These are phyloP conservation scores for Pezizomycotina sp. DNA, from an alignment of 2,329 filamentous ascomycete genomes.

Conservation along the genomic window DNA sequence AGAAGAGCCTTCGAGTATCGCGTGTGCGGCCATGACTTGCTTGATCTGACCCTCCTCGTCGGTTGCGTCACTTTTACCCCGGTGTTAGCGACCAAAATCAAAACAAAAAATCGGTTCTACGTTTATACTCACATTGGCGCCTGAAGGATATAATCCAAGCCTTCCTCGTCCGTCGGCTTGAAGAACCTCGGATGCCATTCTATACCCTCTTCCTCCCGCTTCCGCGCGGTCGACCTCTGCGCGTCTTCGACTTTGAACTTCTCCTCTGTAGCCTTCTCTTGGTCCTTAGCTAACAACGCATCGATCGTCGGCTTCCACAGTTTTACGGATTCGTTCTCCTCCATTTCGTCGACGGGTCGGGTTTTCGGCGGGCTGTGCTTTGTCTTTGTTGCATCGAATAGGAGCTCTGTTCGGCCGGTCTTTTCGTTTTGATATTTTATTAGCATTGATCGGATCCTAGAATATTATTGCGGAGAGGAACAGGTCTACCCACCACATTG, in stretches of 20 bases:
- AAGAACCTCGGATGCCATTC: constrained; percentile 86
- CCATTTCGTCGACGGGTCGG: constrained; percentile 70
- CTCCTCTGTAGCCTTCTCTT: constrained; percentile 77
- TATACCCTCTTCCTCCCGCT: constrained; percentile 56
- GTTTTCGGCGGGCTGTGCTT: constrained; percentile 58
- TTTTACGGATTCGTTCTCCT: constrained; percentile 73
- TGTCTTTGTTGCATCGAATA: constrained; percentile 71
- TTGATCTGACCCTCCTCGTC: constrained; percentile 54
- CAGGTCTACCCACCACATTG: constrained; percentile 42
- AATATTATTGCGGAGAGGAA: neutral
- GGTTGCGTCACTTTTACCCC: constrained; percentile 40
- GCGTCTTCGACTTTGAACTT: constrained; percentile 92
- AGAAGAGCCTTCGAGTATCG: too few species aligned
- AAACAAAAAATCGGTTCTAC: constrained; percentile 2
- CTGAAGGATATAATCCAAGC: constrained; percentile 88
- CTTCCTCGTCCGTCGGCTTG: constrained; percentile 60
- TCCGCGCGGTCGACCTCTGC: constrained; percentile 75
- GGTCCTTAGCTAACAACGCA: constrained; percentile 70
- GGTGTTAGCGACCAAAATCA: too few species aligned
- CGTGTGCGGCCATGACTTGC: constrained; percentile 73
- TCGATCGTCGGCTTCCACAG: constrained; percentile 69
- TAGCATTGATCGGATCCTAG: neutral
- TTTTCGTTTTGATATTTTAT: constrained; percentile 29
- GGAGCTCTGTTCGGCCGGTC: constrained; percentile 75
- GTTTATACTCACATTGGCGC: constrained; percentile 51